Conservation (phyloP, 2,329 filamentous ascomycete genomes). For the Diaporthe citriasiana region DNA sequence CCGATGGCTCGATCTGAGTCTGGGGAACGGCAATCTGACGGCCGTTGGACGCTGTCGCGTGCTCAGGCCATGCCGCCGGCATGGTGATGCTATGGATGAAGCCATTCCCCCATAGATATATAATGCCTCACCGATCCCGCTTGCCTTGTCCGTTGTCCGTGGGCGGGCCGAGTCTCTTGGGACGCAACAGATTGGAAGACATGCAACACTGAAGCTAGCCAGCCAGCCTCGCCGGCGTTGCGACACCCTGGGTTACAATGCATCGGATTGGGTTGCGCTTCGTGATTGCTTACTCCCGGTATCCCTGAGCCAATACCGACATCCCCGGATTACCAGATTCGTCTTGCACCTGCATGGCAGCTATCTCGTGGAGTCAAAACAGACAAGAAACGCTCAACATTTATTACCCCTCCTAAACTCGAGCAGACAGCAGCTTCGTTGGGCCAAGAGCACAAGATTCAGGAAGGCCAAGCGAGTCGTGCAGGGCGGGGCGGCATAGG, state of each 20-base stretch:
- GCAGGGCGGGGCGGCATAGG: constrained; percentile 28
- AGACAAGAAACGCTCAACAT: not conserved
- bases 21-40: constrained; percentile 24
- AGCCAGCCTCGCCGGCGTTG: constrained; percentile 10
- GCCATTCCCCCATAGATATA: not conserved
- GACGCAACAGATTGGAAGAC: constrained; percentile 11
- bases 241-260: constrained; percentile 28
- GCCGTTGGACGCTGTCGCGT: constrained; percentile 15
- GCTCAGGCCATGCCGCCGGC: constrained; percentile 8
- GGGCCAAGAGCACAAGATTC: constrained; percentile 20
- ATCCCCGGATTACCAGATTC: constrained; percentile 29
- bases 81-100: constrained; percentile 22
- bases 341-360: constrained; percentile 12
- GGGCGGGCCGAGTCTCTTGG: constrained; percentile 18
- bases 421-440: constrained; percentile 12
- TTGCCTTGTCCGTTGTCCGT: not conserved
- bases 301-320: constrained; percentile 26
- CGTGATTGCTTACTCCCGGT: constrained; percentile 31
- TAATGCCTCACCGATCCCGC: constrained; percentile 19
- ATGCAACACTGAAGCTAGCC: not conserved
- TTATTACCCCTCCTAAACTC: not conserved
- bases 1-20: constrained; percentile 12
- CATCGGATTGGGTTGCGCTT: constrained; percentile 27
- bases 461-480: constrained; percentile 28
- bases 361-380: not conserved